Base-by-base conservation (phyloP, 2,329 filamentous ascomycete genomes). In the Beauveria sp. region DNA sequence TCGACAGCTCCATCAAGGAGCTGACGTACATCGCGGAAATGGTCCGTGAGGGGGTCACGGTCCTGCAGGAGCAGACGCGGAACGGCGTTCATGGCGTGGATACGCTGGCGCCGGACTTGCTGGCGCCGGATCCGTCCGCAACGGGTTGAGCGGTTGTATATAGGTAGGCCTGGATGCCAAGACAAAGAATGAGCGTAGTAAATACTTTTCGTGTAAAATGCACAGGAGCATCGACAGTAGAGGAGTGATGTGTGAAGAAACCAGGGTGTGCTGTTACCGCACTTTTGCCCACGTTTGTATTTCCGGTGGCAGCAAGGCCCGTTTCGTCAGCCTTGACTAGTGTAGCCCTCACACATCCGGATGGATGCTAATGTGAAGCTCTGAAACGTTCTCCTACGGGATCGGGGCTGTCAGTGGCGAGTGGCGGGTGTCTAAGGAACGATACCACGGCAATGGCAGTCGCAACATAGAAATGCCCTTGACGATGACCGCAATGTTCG, bases 11-110 rank as follows among this genome's bases (percentile, higher is more conserved):
- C 8, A 72, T 79, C n/a, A 71, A 75, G 40, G 74, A 77, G 63
- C 69, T 80, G 62, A 75, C 78, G 58, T 71, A 73, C 53, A 78
- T 80, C 62, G 76, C 76, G 14, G 73, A 79, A 63, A 77, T 70
- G 58, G 75, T 76, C 4, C 77, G 73, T 62, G 71, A 73, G 58
- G 78, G 76, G 30, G 76, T 79, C 74, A 75, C 73, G 42, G 72
- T 76, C 67, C 71, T 77, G 38, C 73, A 83, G n/a, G 30, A 34
- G 28, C 26, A n/a, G 49, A 34, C 49, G 24, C 22, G 14, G 14
- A 24, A 49, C 46, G 46, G 46, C 46, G 46, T 22, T 16, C 22
- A 49, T 16, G 20, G 22, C 46, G 22, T 12, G 22, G 46, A 22
- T 5, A 38, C 34, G 34, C 34, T 38, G 5, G 12, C 34, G 34